Conservation (phyloP, 306 rosid species). For the Rubus parviflorus region DNA sequence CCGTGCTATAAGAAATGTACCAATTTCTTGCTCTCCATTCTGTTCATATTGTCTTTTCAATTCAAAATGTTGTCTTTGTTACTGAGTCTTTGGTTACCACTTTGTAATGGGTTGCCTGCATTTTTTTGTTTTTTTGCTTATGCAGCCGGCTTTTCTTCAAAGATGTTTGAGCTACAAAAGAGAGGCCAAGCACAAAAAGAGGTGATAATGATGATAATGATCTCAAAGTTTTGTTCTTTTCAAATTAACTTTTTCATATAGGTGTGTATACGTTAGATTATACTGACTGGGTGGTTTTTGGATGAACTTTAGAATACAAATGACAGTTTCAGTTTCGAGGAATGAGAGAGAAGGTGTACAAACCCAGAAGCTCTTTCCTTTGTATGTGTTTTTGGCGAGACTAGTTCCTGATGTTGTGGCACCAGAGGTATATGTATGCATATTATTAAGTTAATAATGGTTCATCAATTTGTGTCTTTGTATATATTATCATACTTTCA, state of each 20-base stretch:
- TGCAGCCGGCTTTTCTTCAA: constrained; percentile 68
- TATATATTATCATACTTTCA: background rate
- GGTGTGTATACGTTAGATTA: background rate
- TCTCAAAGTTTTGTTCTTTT: background rate
- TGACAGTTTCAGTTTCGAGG: constrained; percentile 56
- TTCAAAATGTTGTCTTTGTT: background rate
- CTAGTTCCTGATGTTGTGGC: constrained; percentile 40
- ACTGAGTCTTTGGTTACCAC: no score
- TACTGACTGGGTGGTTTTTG: constrained; percentile 27
- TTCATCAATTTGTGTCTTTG: background rate
- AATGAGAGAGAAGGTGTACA: constrained; percentile 33
- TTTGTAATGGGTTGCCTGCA: no score
- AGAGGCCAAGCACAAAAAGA: constrained; percentile 62
- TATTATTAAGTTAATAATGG: no score
- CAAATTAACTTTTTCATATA: background rate
- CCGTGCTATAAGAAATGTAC: constrained; percentile 56
- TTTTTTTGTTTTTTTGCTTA: background rate
- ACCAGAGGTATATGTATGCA: constrained; percentile 48
- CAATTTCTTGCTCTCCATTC: background rate
- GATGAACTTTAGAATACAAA: constrained; percentile 59
- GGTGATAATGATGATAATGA: constrained; percentile 34
- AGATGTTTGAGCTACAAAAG: constrained; percentile 75
- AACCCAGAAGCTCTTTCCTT: constrained; percentile 51
- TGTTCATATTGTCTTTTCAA: background rate
- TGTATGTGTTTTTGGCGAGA: constrained; percentile 66